Percentiles rank a stretch among this genome's conserved stretches.
Conservation (phyloP, 306 rosid species). For the Quercus alba region DNA sequence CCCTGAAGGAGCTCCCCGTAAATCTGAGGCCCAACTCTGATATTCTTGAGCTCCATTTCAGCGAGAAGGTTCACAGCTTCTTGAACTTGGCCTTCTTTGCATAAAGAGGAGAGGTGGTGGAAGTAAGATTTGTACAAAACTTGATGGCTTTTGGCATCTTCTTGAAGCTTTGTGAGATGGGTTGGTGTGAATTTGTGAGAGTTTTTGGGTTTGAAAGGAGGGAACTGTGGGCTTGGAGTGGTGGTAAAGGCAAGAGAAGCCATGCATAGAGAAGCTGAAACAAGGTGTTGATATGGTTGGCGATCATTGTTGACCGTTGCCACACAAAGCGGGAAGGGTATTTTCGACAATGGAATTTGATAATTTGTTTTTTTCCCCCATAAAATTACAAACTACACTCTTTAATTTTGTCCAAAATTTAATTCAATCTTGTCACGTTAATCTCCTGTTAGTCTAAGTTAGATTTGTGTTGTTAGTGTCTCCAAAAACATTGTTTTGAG, state of each 20-base stretch:
- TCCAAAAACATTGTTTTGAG: no score
- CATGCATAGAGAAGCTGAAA: constrained; percentile 40
- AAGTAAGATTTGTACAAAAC: constrained; percentile 34
- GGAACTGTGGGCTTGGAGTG: constrained; percentile 11
- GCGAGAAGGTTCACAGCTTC: constrained; percentile 43
- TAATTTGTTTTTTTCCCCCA: no score
- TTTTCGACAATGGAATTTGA: constrained; percentile 8
- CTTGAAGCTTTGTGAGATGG: constrained; percentile 24
- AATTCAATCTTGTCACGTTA: no score
- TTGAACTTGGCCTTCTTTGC: constrained; percentile 50
- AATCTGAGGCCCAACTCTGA: constrained; percentile 40
- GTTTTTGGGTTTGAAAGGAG: constrained; percentile 27
- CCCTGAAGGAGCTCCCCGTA: constrained; percentile 78
- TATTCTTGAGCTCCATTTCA: constrained; percentile 28
- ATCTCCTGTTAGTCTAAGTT: no score
- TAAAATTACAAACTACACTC: no score
- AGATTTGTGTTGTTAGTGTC: no score
- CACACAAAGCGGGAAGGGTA: constrained; percentile 21
- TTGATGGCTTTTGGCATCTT: constrained; percentile 12
- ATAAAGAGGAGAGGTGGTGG: constrained; percentile 40
- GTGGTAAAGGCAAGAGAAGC: constrained; percentile 44
- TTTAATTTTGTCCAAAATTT: neutral
- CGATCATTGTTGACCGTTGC: constrained; percentile 1
- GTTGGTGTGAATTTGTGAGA: constrained; percentile 16
- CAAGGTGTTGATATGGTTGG: neutral